Conservation (phyloP, 306 rosid genomes). For the Acacia confusa region DNA sequence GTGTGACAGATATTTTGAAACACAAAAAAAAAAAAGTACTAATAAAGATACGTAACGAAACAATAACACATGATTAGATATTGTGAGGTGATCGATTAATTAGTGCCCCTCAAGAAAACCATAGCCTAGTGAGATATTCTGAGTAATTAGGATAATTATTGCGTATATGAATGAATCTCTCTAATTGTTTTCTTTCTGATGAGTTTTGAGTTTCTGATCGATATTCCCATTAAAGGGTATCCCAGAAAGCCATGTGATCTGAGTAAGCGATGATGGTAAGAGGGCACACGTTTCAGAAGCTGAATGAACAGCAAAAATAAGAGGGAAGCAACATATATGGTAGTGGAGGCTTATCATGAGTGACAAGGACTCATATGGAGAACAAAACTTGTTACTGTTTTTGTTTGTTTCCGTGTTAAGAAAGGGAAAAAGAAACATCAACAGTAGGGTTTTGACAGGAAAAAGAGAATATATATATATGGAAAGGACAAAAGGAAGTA, state of each 20-base stretch:
- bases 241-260: background rate
- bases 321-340: background rate
- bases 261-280: background rate
- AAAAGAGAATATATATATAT: background rate
- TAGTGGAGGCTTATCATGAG: constrained; percentile 8
- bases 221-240: background rate
- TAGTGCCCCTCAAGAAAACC: background rate
- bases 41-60: background rate
- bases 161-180: constrained; percentile 16
- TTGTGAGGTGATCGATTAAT: background rate
- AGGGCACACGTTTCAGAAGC: constrained; percentile 24
- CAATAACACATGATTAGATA: background rate
- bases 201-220: background rate
- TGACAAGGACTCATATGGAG: background rate
- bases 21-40: background rate
- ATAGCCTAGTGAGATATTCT: background rate
- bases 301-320: background rate
- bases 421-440: background rate
- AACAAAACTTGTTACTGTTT: background rate
- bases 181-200: background rate
- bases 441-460: constrained; percentile 17
- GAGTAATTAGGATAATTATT: background rate
- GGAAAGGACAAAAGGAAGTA: constrained; percentile 12
- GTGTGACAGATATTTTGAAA: background rate
- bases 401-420: background rate